phyloP scores from a whole-genome alignment of 2,329 filamentous ascomycete species.

The Pestalotiopsis sp. region DNA sequence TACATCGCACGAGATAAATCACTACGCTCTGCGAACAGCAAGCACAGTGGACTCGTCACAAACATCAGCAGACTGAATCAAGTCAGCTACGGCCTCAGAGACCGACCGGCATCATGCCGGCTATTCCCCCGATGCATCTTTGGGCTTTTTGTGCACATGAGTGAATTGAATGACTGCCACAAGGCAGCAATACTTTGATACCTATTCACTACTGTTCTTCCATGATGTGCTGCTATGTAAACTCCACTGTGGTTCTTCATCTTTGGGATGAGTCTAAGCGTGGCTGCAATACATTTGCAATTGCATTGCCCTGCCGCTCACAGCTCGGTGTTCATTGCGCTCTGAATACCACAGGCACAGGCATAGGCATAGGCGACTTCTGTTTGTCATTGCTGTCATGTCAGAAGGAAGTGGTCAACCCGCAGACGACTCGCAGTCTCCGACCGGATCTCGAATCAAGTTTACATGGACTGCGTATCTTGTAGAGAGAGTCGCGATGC shows the following conservation, averaged over 20 bases:
- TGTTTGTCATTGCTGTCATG: too few relatives aligned
- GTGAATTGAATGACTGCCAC: not conserved
- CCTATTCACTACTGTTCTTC: not conserved
- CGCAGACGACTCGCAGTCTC: too few relatives aligned
- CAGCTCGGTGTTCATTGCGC: too few relatives aligned
- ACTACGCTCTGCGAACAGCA: conserved; percentile 35
- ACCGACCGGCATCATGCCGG: conserved; percentile 72
- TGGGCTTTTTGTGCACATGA: not conserved
- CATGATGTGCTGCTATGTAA: not conserved
- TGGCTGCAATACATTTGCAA: too few relatives aligned
- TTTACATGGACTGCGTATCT: too few relatives aligned
- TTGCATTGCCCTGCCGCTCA: too few relatives aligned
- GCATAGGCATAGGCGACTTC: too few relatives aligned
- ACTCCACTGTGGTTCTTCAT: not conserved
- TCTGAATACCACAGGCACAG: too few relatives aligned
- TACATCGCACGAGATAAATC: conserved; percentile 37
- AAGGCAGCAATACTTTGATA: not conserved
- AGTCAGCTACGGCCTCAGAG: conserved; percentile 72
- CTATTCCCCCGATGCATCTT: conserved; percentile 41
- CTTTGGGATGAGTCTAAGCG: not conserved
- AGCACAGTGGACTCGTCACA: conserved; percentile 3
- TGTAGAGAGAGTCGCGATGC: too few relatives aligned
- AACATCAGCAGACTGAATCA: conserved; percentile 56
- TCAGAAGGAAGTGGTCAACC: too few relatives aligned
- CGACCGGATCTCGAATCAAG: too few relatives aligned